Evolutionary conservation across 1,139 yeast species (phyloP), one percentile per base, ranked within the genome.

Genomic region (Diutina catenulata): DNA sequence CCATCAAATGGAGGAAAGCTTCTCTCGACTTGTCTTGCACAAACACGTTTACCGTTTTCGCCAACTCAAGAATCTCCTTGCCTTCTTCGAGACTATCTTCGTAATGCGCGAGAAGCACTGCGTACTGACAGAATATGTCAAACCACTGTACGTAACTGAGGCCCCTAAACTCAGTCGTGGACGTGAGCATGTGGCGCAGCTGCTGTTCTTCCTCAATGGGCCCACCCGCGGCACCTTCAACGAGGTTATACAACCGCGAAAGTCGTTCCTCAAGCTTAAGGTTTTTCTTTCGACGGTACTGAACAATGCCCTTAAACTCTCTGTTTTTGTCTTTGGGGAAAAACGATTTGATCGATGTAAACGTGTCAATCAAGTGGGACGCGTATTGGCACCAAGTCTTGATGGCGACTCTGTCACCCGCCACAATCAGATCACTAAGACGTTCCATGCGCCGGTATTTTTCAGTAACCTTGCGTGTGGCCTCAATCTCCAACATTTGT

Each of bases 301-400:
- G 62, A 13, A 81, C 67, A 38, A 77, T 76, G 24, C 91, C 88
- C 40, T 74, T 76, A 51, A 83, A 81, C 20, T 68, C 67, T 42
- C 78, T 73, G 18, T 77, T 77, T 41, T 78, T 72, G 49, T 84
- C 94, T 37, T 76, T 66, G 1, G 91, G 84, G 51, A 83, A 88
- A 47, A 91, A 83, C 47, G 75, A 75, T 41, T 79, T 71, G 7
- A 84, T 87, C 40, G 78, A 74, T 23, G 81, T 73, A 52, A 91
- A 88, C 45, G 83, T 75, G 50, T 84, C 94, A 36, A 88, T 75
- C 40, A 93, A 64, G 45, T 82, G 94, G 3, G 83, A 73, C 0
- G 94, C 95, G 10, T 80, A 64, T 45, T 86, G 86, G 47, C 83
- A 69, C 97, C 97, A 91, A 10, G 86, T 75, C 11, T 71, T 64